These are phyloP conservation scores for Kodamaea fukazawae DNA, from an alignment of 805 yeast species.

Conservation along the genomic window DNA sequence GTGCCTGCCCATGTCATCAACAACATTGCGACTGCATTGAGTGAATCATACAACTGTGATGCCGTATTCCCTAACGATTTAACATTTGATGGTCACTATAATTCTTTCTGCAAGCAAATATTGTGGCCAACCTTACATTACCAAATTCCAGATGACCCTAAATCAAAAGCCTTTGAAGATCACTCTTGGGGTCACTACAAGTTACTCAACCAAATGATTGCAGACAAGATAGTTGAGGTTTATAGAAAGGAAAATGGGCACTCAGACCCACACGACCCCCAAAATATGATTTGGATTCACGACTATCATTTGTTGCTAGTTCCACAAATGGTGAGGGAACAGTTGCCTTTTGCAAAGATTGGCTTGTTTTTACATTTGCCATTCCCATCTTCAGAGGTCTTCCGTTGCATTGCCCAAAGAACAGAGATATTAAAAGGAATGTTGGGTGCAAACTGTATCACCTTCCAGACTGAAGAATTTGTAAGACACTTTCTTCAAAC, in stretches of 20 bases:
- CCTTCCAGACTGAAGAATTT: conserved; percentile 90
- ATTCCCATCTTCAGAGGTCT: conserved; percentile 93
- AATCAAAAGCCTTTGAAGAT: conserved; percentile 90
- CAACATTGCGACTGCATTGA: conserved; percentile 50
- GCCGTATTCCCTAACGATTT: conserved; percentile 75
- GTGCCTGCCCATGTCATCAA: conserved; percentile 56
- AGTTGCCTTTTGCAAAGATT: conserved; percentile 77
- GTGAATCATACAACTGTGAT: conserved; percentile 50
- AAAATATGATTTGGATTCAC: conserved; percentile 85
- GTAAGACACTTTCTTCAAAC: conserved; percentile 93
- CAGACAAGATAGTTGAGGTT: conserved; percentile 64
- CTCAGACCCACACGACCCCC: conserved; percentile 35
- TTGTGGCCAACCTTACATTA: conserved; percentile 94
- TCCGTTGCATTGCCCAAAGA: conserved; percentile 89
- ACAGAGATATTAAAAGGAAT: conserved; percentile 73
- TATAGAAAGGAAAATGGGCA: conserved; percentile 49
- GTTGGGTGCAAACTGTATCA: conserved; percentile 82
- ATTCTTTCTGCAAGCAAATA: conserved; percentile 88
- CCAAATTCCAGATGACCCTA: conserved; percentile 93
- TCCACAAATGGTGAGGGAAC: conserved; percentile 76
- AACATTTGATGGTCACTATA: conserved; percentile 86
- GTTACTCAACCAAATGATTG: conserved; percentile 70
- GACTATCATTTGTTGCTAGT: conserved; percentile 89
- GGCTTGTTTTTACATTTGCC: conserved; percentile 93
- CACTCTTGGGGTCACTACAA: conserved; percentile 90